Evolutionary conservation across 2,329 filamentous ascomycete genomes (phyloP), one percentile per base, ranked within the genome.

Genomic region (Exophiala xenobiotica): DNA sequence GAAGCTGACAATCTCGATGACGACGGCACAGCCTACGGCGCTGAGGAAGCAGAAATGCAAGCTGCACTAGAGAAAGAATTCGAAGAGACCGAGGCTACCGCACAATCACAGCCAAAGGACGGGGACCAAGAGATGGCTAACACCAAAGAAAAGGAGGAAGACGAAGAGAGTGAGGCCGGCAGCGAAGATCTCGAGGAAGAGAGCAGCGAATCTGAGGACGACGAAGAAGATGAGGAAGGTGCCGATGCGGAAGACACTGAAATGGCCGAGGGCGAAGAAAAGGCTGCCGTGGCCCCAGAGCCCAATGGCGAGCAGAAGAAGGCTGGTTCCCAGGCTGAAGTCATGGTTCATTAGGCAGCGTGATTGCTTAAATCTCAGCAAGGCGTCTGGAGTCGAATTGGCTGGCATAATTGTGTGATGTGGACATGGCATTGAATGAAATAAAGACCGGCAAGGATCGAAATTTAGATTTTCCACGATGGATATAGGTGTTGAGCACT

Each of bases 1-100:
- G 93, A 99, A 70, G 93, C 91, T 46, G 95, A 99, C 66, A 79
- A 86, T 38, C 79, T 82, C 45, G 87, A 87, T 37, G 92, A 96
- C 63, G 93, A 95, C 62, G 80, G 78, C 49, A 86, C 88, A 20
- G 82, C 87, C 61, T 99, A 99, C 66, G 93, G 92, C 57, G 90
- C 88, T 18, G 93, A 97, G 49, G 92, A 96, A 70, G 83, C 82
- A 12, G 89, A 90, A 41, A 85, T 85, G 27, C 83, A 85, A 58
- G 82, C 85, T 46, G 82, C 74, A 3, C 80, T 76, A 6, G 78
- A 81, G 49, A 73, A 69, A 50, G 80, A 75, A 45, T 73, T 76
- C 23, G 75, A 72, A 41, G 73, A 71, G 4, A 73, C 73, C 22
- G 78, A 76, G 51, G 73, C 71, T 39, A 67, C 67, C 16, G 65